These are phyloP conservation scores for Colletotrichum costaricense DNA, from an alignment of 2,329 filamentous ascomycete species.

Conservation along the genomic window DNA sequence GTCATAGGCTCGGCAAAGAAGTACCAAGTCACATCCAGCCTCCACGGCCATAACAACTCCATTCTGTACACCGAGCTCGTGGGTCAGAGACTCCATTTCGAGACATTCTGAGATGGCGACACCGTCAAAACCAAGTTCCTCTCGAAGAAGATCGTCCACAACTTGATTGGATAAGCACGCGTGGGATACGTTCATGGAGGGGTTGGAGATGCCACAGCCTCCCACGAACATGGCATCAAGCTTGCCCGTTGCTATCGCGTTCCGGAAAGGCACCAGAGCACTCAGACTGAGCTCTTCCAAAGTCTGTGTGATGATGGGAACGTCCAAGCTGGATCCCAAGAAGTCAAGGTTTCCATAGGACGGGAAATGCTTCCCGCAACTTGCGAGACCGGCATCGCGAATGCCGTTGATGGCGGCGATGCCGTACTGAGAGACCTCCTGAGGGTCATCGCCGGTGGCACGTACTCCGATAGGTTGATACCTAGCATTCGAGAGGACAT, in stretches of 20 bases:
- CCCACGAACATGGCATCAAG: constrained; percentile 97
- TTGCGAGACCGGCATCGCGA: constrained; percentile 88
- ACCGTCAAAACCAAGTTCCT: constrained; percentile 88
- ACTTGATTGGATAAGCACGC: constrained; percentile 94
- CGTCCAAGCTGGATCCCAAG: constrained; percentile 88
- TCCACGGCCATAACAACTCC: constrained; percentile 98
- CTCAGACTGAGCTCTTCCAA: constrained; percentile 93
- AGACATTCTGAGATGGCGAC: constrained; percentile 96
- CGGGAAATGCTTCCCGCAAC: constrained; percentile 95
- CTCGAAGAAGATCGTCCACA: constrained; percentile 88
- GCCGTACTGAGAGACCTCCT: constrained; percentile 93
- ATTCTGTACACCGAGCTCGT: constrained; percentile 96
- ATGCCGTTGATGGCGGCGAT: constrained; percentile 93
- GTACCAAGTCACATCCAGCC: constrained; percentile 91
- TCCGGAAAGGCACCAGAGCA: constrained; percentile 90
- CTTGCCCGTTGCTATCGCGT: constrained; percentile 83
- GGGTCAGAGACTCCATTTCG: constrained; percentile 95
- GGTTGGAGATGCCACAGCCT: constrained; percentile 91
- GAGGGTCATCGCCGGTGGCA: constrained; percentile 91
- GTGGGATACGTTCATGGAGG: constrained; percentile 94
- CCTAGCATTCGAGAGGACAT: constrained; percentile 92
- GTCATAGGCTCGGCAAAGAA: constrained; percentile 88
- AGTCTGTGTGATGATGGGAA: constrained; percentile 95
- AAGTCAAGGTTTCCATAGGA: constrained; percentile 97
- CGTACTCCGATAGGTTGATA: constrained; percentile 92